Conservation (phyloP, 768 basidiomycete species). For the Rhodocollybia butyracea region DNA sequence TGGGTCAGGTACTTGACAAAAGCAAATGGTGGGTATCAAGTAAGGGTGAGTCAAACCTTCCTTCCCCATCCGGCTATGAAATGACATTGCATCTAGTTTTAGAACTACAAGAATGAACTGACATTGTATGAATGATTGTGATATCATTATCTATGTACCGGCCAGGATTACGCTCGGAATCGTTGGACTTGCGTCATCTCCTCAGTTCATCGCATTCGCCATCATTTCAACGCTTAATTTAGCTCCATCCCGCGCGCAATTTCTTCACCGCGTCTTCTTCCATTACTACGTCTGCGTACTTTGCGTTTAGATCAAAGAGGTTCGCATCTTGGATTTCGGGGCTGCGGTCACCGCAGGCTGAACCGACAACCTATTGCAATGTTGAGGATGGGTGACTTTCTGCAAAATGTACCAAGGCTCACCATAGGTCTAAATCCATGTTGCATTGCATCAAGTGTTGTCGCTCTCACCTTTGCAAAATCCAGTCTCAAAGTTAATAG, state of each 20-base stretch:
- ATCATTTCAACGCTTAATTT: not conserved
- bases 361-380: constrained; percentile 7
- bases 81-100: not conserved
- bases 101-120: too few relatives aligned
- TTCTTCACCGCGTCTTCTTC: constrained; percentile 8
- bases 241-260: constrained; percentile 8
- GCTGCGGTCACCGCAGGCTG: constrained; percentile 11
- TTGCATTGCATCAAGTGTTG: constrained; percentile 12
- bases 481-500: too few relatives aligned
- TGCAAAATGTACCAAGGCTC: not conserved
- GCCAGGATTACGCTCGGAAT: too few relatives aligned
- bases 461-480: constrained; percentile 11
- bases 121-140: too few relatives aligned
- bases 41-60: constrained; percentile 62
- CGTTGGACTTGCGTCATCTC: too few relatives aligned
- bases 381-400: not conserved
- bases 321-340: constrained; percentile 12
- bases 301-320: constrained; percentile 12
- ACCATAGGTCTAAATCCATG: constrained; percentile 12
- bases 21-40: constrained; percentile 90
- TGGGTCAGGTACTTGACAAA: constrained; percentile 96
- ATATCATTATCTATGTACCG: too few relatives aligned
- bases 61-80: not conserved
- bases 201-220: too few relatives aligned
- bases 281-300: constrained; percentile 9